These are phyloP conservation scores for Silene coronaria DNA, from an alignment of 179 eudicot genomes.

Conservation along the genomic window DNA sequence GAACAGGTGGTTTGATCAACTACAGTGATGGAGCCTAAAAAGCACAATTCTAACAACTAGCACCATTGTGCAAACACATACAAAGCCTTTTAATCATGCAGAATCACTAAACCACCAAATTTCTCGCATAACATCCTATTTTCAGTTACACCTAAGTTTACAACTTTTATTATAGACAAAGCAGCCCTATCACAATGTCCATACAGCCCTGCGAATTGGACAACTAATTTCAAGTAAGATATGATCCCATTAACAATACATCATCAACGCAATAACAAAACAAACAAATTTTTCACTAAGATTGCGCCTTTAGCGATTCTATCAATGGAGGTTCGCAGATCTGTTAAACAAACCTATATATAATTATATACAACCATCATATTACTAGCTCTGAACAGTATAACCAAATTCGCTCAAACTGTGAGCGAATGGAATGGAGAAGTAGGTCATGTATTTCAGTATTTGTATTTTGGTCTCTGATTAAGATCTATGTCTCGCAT, in stretches of 20 bases:
- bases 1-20: neutral
- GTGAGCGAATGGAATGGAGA: too few species aligned
- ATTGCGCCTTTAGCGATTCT: neutral
- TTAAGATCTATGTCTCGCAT: neutral
- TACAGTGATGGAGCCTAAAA: neutral
- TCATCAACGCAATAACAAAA: neutral
- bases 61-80: neutral
- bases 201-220: too few species aligned
- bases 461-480: neutral
- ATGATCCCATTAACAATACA: too few species aligned
- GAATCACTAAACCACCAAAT: neutral
- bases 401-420: neutral
- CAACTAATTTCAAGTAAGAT: too few species aligned
- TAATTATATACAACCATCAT: neutral
- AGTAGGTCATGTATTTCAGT: neutral
- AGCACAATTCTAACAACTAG: neutral
- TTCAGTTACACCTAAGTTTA: neutral
- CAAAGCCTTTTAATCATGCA: neutral
- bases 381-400: neutral
- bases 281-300: neutral
- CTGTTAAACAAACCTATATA: neutral
- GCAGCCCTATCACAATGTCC: too few species aligned
- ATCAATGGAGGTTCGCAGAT: neutral
- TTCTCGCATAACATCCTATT: neutral
- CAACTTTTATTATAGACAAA: too few species aligned